Conservation (phyloP, 2,329 filamentous ascomycete species). For the Aspergillus viridinutans region DNA sequence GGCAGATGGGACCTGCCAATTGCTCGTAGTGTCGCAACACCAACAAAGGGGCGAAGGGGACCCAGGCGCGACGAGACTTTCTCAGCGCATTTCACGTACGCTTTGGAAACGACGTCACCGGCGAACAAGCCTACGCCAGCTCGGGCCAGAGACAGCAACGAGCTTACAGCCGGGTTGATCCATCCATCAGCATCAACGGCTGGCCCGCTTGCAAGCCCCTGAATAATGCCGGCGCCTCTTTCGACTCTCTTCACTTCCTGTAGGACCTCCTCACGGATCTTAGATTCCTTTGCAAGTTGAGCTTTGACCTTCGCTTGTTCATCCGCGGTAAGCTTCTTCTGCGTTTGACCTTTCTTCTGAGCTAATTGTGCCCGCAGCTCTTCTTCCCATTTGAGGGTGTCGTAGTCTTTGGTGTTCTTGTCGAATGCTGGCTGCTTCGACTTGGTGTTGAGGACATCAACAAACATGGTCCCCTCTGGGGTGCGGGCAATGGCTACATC, state of each 20-base stretch:
- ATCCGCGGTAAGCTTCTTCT: constrained; percentile 85
- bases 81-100: constrained; percentile 75
- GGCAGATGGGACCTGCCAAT: constrained; percentile 70
- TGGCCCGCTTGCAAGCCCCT: constrained; percentile 74
- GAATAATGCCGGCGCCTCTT: constrained; percentile 81
- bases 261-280: constrained; percentile 69
- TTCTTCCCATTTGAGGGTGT: constrained; percentile 95
- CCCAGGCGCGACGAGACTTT: constrained; percentile 72
- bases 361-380: constrained; percentile 82
- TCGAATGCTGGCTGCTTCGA: constrained; percentile 64
- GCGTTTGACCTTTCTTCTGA: constrained; percentile 79
- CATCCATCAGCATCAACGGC: constrained; percentile 85
- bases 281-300: constrained; percentile 80
- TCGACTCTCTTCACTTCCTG: constrained; percentile 66
- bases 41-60: constrained; percentile 73
- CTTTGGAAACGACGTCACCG: constrained; percentile 70
- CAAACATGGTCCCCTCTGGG: constrained; percentile 78
- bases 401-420: constrained; percentile 92
- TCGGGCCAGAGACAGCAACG: constrained; percentile 65
- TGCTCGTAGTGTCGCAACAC: constrained; percentile 78
- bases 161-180: constrained; percentile 76
- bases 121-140: constrained; percentile 78
- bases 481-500: constrained; percentile 93
- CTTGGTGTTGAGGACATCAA: constrained; percentile 88
- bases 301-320: constrained; percentile 87